A percentile compares a stretch with the other conserved stretches of the same genome.
Evolutionary conservation across 2,329 filamentous ascomycete genomes (phyloP).

Genomic region (Amesomyces nigricolor): DNA sequence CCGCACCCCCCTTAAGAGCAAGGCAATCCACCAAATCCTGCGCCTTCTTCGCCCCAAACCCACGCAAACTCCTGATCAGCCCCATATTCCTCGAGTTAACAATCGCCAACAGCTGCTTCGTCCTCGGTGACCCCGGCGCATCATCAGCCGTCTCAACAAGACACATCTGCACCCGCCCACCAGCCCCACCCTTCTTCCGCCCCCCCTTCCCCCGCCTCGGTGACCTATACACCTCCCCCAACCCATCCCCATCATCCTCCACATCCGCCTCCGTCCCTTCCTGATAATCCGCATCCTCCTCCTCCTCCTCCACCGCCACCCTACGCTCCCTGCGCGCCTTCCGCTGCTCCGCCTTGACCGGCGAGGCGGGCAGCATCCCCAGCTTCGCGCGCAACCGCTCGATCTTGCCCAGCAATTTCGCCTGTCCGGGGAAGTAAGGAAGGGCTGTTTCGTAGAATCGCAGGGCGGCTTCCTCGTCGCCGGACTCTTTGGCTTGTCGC

Average conservation of each 20-base stretch:
- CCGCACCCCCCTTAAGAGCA: slow-evolving; percentile 37
- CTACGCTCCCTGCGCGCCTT: not conserved
- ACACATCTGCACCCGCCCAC: no score
- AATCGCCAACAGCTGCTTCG: slow-evolving; percentile 59
- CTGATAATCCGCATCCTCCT: slow-evolving; percentile 38
- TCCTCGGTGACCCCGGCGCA: slow-evolving; percentile 41
- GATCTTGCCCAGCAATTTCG: slow-evolving; percentile 69
- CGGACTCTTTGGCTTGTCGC: slow-evolving; percentile 79
- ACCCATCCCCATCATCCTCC: slow-evolving; percentile 30
- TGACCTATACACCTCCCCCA: slow-evolving; percentile 1
- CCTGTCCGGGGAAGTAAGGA: slow-evolving; percentile 79
- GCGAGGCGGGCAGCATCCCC: slow-evolving; percentile 23
- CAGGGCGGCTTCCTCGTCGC: slow-evolving; percentile 71
- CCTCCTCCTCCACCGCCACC: slow-evolving; percentile 33
- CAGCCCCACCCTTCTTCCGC: slow-evolving; percentile 1
- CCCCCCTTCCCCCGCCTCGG: slow-evolving; percentile 19
- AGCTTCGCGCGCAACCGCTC: slow-evolving; percentile 54
- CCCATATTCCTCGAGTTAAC: slow-evolving; percentile 66
- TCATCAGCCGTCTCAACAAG: not conserved
- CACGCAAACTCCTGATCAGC: slow-evolving; percentile 61
- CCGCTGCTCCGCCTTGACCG: not conserved
- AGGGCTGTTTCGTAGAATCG: slow-evolving; percentile 81
- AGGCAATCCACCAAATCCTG: slow-evolving; percentile 53
- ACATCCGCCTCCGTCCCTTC: slow-evolving; percentile 39
- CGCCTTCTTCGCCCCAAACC: slow-evolving; percentile 69